Base-by-base conservation (phyloP, 129 eudicot species). In the Centella asiatica region DNA sequence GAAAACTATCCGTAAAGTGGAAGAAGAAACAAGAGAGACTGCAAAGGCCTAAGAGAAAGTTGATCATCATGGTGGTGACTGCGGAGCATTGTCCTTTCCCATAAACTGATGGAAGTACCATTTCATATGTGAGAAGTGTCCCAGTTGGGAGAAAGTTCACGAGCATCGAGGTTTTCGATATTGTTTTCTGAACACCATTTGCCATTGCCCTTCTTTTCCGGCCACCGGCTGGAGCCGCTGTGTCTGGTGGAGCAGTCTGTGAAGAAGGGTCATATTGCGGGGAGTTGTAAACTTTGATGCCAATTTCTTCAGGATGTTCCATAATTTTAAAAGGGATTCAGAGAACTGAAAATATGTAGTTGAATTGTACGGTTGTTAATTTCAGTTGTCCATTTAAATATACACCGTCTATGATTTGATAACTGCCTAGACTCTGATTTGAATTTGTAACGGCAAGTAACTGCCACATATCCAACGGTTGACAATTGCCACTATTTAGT, bases 91-190 rank as follows among this genome's bases (percentile, higher is more conserved):
- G 67, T 11, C 87, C 86, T 44, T 47, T 66, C 50, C 78, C 76
- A 59, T 90, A 86, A 6, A 90, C 50, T 1, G 97, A 83, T 1
- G 97, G 97, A 17, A 90, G 85, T 62, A 86, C 87, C 93, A 83
- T 90, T 67, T 90, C 97, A 55, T 78, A 86, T 6, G 94, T 86
- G 32, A 90, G 78, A 25, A 90, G 87, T 40, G 97, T 90, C 26
- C 97, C 94, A 13, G 97, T 90, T 3, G 97, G 97, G 62, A 90
- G 95, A 67, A 90, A 90, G 79, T 90, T 87, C 5, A 83, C 93
- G 10, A 90, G 95, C 69, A 90, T 60, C 1, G 97, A 90, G 47
- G 97, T 85, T 58, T 90, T 90, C 2, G 95, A 90, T 51, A 90
- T 90, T 14, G 97, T 90, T 72, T 77, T 90, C 20, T 90, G 97